phyloP scores from a whole-genome alignment of 2,329 filamentous ascomycete species.

The Verticillium nubilum region DNA sequence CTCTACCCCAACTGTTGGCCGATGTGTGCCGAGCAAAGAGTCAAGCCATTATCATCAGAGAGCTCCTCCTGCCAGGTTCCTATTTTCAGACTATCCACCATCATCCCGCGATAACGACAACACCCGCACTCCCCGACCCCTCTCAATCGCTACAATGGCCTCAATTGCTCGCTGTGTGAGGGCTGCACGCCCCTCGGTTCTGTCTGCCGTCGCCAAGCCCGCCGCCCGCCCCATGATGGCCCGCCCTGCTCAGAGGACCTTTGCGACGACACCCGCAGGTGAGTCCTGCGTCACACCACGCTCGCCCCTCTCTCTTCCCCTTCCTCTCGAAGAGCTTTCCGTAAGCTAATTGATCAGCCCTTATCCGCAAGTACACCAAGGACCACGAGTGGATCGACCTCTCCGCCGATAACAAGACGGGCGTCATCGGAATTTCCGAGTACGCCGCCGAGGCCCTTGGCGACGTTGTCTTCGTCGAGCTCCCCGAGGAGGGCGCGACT shows the following conservation, averaged over 20 bases:
- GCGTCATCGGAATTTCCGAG: conserved; percentile 77
- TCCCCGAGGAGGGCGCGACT: conserved; percentile 66
- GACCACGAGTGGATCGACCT: conserved; percentile 99
- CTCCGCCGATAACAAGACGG: conserved; percentile 73
- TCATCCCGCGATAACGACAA: neutral
- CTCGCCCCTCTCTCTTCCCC: neutral
- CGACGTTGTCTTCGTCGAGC: conserved; percentile 96
- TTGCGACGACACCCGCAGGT: conserved; percentile 35
- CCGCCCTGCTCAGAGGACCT: conserved; percentile 36
- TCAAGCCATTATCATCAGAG: neutral
- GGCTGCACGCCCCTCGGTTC: conserved; percentile 39
- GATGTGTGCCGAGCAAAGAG: neutral
- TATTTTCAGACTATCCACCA: conserved; percentile 3
- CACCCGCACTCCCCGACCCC: conserved; percentile 1
- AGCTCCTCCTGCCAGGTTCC: conserved; percentile 2
- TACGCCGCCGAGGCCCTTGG: conserved; percentile 91
- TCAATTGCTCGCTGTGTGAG: conserved; percentile 55
- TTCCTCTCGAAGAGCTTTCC: neutral
- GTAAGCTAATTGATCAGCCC: conserved; percentile 34
- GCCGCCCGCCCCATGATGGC: conserved; percentile 26
- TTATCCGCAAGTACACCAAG: conserved; percentile 82
- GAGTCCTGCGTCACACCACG: conserved; percentile 15
- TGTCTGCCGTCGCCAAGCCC: conserved; percentile 32
- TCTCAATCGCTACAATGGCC: conserved; percentile 40
- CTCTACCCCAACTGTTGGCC: neutral